These are phyloP conservation scores for Fusarium foetens DNA, from an alignment of 2,329 filamentous ascomycete genomes.

Conservation along the genomic window DNA sequence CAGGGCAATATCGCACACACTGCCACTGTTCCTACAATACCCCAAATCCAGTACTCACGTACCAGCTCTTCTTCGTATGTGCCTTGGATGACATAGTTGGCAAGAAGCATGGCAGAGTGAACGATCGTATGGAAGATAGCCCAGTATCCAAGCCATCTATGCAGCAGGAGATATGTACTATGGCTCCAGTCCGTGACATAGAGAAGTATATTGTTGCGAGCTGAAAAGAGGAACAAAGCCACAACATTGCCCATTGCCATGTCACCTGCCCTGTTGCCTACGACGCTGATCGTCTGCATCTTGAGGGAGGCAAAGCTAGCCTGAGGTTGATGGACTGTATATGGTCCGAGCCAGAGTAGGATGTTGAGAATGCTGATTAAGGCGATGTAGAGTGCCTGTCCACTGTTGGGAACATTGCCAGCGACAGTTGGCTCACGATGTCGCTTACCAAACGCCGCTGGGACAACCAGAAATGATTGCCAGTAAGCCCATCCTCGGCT, in stretches of 20 bases:
- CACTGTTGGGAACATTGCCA: constrained; percentile 49
- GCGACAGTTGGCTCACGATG: constrained; percentile 48
- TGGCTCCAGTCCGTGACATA: constrained; percentile 52
- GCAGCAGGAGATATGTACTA: constrained; percentile 50
- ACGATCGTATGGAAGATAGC: constrained; percentile 83
- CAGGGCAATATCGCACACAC: constrained; percentile 41
- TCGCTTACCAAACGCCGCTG: constrained; percentile 45
- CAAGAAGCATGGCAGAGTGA: constrained; percentile 49
- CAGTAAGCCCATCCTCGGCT: constrained; percentile 42
- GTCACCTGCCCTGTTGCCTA: constrained; percentile 51
- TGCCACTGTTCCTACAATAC: constrained; percentile 47
- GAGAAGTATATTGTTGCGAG: constrained; percentile 51
- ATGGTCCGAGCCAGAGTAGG: constrained; percentile 47
- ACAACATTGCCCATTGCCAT: constrained; percentile 50
- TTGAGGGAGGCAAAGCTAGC: constrained; percentile 39
- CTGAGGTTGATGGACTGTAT: constrained; percentile 44
- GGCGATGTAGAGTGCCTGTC: constrained; percentile 49
- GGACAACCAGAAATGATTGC: constrained; percentile 47
- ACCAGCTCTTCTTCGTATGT: constrained; percentile 41
- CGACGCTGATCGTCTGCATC: constrained; percentile 46
- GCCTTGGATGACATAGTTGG: constrained; percentile 41
- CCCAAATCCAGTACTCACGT: constrained; percentile 50
- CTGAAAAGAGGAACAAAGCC: constrained; percentile 48
- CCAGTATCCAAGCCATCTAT: constrained; percentile 64
- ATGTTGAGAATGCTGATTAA: constrained; percentile 50